These are phyloP conservation scores for Hydrangea macrophylla DNA, from an alignment of 148 eudicot species.

Conservation along the genomic window DNA sequence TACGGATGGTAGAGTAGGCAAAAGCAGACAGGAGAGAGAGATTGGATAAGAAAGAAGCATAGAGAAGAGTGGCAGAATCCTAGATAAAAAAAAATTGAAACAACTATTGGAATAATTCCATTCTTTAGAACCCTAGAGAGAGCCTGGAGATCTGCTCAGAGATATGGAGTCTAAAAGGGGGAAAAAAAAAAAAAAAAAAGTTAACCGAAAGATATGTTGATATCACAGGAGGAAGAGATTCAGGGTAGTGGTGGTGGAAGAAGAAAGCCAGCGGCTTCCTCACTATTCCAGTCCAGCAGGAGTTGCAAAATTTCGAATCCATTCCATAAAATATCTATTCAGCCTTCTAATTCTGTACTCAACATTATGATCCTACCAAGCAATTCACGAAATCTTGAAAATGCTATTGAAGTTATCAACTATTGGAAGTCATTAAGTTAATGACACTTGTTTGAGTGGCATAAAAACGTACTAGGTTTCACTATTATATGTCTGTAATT, in stretches of 20 bases:
- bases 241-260: background rate
- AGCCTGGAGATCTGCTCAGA: background rate
- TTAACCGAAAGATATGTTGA: background rate
- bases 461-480: background rate
- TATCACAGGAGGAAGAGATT: background rate
- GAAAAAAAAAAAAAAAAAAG: background rate
- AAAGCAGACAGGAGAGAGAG: background rate
- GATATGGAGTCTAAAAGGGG: no score
- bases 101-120: background rate
- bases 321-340: background rate
- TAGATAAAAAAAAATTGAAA: background rate
- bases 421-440: background rate
- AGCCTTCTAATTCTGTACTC: no score
- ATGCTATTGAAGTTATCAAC: no score
- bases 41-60: background rate
- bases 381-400: background rate
- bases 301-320: background rate
- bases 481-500: background rate
- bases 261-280: background rate
- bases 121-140: background rate
- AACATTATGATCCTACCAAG: no score
- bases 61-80: background rate
- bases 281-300: background rate
- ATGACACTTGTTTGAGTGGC: background rate
- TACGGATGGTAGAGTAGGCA: background rate